Percentiles rank a stretch among this genome's conserved stretches.
Evolutionary conservation across 495 filamentous ascomycete genomes (phyloP).

Genomic region (Bacidia gigantensis): DNA sequence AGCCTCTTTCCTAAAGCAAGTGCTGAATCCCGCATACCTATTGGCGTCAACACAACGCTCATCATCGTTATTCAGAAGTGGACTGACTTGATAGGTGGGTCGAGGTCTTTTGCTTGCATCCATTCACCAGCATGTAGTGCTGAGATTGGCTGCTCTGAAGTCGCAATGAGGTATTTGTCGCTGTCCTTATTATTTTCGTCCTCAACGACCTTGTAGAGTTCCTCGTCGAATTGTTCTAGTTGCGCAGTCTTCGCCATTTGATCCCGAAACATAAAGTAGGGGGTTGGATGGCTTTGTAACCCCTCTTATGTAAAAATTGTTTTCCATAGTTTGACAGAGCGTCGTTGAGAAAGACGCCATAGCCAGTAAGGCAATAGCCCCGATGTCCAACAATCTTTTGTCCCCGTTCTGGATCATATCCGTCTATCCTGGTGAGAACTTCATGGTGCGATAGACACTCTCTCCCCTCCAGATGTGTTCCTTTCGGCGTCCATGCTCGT

Average conservation of each 20-base stretch:
- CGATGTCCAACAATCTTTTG: conserved; percentile 92
- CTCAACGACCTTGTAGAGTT: conserved; percentile 89
- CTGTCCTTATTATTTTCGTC: conserved; percentile 63
- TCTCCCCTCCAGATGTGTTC: conserved; percentile 52
- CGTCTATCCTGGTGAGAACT: conserved; percentile 73
- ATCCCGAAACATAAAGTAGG: conserved; percentile 94
- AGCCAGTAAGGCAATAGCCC: conserved; percentile 80
- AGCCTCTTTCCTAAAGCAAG: conserved; percentile 91
- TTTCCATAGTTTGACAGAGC: conserved; percentile 89
- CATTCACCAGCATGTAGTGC: conserved; percentile 89
- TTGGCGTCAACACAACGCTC: neutral
- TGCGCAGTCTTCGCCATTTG: conserved; percentile 99
- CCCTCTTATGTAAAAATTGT: conserved; percentile 62
- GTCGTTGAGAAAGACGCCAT: conserved; percentile 87
- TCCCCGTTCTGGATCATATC: conserved; percentile 86
- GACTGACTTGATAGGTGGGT: conserved; percentile 66
- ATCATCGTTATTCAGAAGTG: neutral
- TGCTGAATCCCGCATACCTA: conserved; percentile 81
- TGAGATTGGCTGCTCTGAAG: conserved; percentile 87
- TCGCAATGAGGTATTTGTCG: conserved; percentile 96
- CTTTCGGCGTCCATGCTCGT: conserved; percentile 66
- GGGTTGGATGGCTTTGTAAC: conserved; percentile 80
- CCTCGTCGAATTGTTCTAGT: conserved; percentile 93
- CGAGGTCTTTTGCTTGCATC: conserved; percentile 68
- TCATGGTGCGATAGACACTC: conserved; percentile 84